Evolutionary conservation across 345 rosid species (phyloP), one percentile per base, ranked within the genome.

Genomic region (Eutrema heterophyllum): DNA sequence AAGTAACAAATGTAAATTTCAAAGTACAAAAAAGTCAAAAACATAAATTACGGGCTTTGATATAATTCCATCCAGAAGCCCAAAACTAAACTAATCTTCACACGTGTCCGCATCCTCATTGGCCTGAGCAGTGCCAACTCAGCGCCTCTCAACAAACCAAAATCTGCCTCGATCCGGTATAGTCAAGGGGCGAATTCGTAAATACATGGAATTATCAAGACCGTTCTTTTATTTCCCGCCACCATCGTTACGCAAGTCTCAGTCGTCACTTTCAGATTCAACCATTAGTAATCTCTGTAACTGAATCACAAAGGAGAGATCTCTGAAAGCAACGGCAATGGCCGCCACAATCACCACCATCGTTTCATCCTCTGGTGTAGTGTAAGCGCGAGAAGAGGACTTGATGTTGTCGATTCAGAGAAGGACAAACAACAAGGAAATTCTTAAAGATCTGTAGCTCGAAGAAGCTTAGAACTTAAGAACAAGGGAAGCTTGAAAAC

Each of bases 221-320:
- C 46, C 29, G n/a, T n/a, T 24, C 15, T 13, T 7, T 36, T 32
- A 48, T 71, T 71, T 77, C 76, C 76, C 80, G 80, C 80, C 80
- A 69, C 63, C 60, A 76, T 35, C 43, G 41, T 75, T 33, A 75
- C 12, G 35, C 27, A 44, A 69, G 50, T 55, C 59, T 45, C 76
- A 40, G 9, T 70, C 61, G 18, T 55, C 54, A 32, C 72, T 70
- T 60, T 45, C 56, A 18, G 38, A 60, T 4, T 62, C 53, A 71
- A 32, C 49, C 49, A 32, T 69, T 58, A 59, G 48, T 45, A 16
- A 41, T 9, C 71, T 70, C 68, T 71, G 48, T 70, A 77, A 77
- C 68, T 38, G 69, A 65, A 57, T 32, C 75, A 30, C 53, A 13
- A 71, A 41, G 41, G 9, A 45, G 43, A 57, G n/a, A 66, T 12